Percentiles rank a stretch among this genome's conserved stretches.
Evolutionary conservation across 2,329 filamentous ascomycete genomes (phyloP).

Genomic region (Clarireedia sp.): DNA sequence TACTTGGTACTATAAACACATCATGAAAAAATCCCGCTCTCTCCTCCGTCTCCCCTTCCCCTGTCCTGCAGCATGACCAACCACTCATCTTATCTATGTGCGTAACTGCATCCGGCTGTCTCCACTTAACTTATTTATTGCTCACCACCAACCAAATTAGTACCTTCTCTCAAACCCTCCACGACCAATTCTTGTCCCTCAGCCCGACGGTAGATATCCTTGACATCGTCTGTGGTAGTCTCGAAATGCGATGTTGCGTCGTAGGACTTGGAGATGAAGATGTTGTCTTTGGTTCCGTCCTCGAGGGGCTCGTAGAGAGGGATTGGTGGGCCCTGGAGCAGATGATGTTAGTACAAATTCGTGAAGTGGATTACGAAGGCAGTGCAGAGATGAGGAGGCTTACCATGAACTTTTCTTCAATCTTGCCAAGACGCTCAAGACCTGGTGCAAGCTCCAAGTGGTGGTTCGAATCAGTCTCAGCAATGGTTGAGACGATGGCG

Average conservation of each 20-base stretch:
- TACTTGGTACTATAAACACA: background rate
- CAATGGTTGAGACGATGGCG: conserved; percentile 95
- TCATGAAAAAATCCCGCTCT: background rate
- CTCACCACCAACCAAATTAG: conserved; percentile 57
- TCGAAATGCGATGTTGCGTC: conserved; percentile 98
- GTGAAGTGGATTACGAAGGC: background rate
- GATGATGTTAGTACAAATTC: conserved; percentile 8
- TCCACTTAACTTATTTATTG: conserved; percentile 37
- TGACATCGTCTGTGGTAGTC: conserved; percentile 83
- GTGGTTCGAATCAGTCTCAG: conserved; percentile 85
- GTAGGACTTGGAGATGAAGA: conserved; percentile 98
- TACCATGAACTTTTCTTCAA: conserved; percentile 96
- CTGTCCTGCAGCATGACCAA: background rate
- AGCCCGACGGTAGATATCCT: conserved; percentile 81
- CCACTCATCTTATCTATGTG: background rate
- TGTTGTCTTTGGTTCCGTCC: conserved; percentile 75
- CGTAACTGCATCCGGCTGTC: background rate
- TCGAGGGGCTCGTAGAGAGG: conserved; percentile 88
- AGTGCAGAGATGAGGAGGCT: conserved; percentile 16
- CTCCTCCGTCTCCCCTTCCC: background rate
- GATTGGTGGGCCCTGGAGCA: conserved; percentile 64
- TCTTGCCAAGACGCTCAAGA: conserved; percentile 82
- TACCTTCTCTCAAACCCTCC: conserved; percentile 59
- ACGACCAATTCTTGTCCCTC: conserved; percentile 61
- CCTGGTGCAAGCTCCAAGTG: conserved; percentile 91